These are phyloP conservation scores for Metschnikowia lochheadii DNA, from an alignment of 805 yeast genomes.

Conservation along the genomic window DNA sequence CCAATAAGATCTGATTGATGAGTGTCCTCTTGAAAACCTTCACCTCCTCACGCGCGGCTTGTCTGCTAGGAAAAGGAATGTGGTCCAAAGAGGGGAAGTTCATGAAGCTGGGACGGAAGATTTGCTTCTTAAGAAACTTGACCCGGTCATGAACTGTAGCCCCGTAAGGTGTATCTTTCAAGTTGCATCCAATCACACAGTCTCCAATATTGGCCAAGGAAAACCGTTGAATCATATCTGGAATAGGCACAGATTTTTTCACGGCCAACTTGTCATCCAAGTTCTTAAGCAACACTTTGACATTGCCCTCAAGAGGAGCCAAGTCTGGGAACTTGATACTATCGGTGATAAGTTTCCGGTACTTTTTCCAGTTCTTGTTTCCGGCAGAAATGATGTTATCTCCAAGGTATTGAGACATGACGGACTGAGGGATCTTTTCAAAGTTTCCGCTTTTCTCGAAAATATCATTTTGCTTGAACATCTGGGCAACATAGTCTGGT, in stretches of 20 bases:
- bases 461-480: constrained; percentile 46
- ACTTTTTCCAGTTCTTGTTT: constrained; percentile 48
- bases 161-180: constrained; percentile 33
- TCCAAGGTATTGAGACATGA: constrained; percentile 53
- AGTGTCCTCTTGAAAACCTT: constrained; percentile 21
- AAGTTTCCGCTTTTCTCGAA: constrained; percentile 61
- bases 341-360: constrained; percentile 42
- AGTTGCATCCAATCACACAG: constrained; percentile 47
- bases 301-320: constrained; percentile 36
- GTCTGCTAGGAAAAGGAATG: constrained; percentile 46
- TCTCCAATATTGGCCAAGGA: constrained; percentile 49
- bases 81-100: constrained; percentile 53
- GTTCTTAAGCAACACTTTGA: constrained; percentile 25
- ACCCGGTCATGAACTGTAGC: constrained; percentile 37
- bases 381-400: constrained; percentile 60
- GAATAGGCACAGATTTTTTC: background rate
- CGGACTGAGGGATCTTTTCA: constrained; percentile 52
- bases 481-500: constrained; percentile 43
- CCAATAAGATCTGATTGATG: constrained; percentile 19
- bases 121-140: constrained; percentile 45
- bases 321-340: constrained; percentile 48
- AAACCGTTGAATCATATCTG: constrained; percentile 43
- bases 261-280: constrained; percentile 19
- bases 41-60: constrained; percentile 37
- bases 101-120: constrained; percentile 51